These are phyloP conservation scores for Candolleomyces aberdarensis DNA, from an alignment of 768 basidiomycete species.

Conservation along the genomic window DNA sequence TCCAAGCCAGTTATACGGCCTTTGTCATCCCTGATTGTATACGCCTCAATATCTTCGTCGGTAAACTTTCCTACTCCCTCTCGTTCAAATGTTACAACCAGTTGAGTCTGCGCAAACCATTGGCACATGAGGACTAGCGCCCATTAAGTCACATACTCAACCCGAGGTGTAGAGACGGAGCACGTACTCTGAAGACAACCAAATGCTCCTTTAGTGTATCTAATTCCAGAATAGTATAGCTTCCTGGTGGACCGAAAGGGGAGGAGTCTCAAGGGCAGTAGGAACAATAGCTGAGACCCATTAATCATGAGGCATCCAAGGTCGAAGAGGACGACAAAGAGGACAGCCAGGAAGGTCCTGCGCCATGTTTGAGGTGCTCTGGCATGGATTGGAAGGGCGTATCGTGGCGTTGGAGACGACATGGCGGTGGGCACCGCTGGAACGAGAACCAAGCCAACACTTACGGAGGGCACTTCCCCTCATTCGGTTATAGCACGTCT, in stretches of 20 bases:
- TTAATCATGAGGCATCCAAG: constrained; percentile 68
- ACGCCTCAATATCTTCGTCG: constrained; percentile 50
- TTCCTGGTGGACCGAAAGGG: constrained; percentile 54
- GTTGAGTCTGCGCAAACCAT: constrained; percentile 75
- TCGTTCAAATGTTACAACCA: constrained; percentile 72
- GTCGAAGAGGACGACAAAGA: constrained; percentile 58
- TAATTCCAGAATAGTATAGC: constrained; percentile 67
- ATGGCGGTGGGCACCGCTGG: constrained; percentile 5
- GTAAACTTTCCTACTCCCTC: constrained; percentile 64
- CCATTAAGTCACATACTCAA: not conserved
- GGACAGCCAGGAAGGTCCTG: constrained; percentile 44
- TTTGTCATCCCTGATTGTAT: constrained; percentile 52
- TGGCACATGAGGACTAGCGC: constrained; percentile 70
- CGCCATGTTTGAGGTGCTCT: constrained; percentile 55
- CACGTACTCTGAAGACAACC: constrained; percentile 68
- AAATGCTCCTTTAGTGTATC: constrained; percentile 82
- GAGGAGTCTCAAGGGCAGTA: constrained; percentile 63
- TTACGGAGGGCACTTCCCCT: too few species aligned
- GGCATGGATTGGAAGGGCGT: constrained; percentile 49
- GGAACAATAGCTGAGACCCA: constrained; percentile 65
- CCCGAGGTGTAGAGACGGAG: not conserved
- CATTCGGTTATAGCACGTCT: too few species aligned
- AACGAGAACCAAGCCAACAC: not conserved
- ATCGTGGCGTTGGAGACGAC: constrained; percentile 22
- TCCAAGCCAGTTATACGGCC: constrained; percentile 62